Evolutionary conservation across 352 stramenopile species (phyloP).

Genomic region (Phytophthora gonapodyides): DNA sequence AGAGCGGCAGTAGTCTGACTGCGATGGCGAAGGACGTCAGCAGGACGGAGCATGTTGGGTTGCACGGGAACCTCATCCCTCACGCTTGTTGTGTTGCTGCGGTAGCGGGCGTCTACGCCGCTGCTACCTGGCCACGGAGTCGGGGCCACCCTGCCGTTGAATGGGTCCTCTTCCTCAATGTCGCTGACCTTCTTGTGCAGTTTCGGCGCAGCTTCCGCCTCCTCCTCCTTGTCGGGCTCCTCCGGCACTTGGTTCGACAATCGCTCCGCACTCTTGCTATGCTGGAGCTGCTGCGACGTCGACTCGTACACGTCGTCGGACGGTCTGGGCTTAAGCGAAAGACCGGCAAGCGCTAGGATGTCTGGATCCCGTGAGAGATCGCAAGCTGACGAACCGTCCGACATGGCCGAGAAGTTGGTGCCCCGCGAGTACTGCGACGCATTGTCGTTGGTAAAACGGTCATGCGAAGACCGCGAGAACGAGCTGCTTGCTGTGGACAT

Average conservation of each 20-base stretch:
- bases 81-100: conserved; percentile 23
- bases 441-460: conserved; percentile 39
- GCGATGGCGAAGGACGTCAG: conserved; percentile 38
- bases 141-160: conserved; percentile 7
- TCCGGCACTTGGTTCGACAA: conserved; percentile 20
- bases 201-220: conserved; percentile 7
- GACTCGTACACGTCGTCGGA: conserved; percentile 34
- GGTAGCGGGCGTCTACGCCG: conserved; percentile 20
- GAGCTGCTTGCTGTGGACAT: conserved; percentile 68
- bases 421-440: conserved; percentile 38
- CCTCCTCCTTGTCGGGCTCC: conserved; percentile 19
- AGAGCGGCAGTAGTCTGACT: conserved; percentile 29
- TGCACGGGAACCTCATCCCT: conserved; percentile 22
- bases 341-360: conserved; percentile 58
- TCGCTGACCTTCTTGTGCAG: neutral
- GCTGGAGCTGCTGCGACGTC: conserved; percentile 9
- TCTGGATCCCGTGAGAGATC: conserved; percentile 55
- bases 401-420: conserved; percentile 53
- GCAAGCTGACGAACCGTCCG: conserved; percentile 40
- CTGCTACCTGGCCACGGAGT: conserved; percentile 23
- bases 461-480: conserved; percentile 44
- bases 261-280: conserved; percentile 22
- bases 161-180: conserved; percentile 15
- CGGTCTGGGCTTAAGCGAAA: conserved; percentile 41
- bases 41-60: conserved; percentile 23